Base-by-base conservation (phyloP, 2,329 filamentous ascomycete genomes). In the Diaporthe sp. region DNA sequence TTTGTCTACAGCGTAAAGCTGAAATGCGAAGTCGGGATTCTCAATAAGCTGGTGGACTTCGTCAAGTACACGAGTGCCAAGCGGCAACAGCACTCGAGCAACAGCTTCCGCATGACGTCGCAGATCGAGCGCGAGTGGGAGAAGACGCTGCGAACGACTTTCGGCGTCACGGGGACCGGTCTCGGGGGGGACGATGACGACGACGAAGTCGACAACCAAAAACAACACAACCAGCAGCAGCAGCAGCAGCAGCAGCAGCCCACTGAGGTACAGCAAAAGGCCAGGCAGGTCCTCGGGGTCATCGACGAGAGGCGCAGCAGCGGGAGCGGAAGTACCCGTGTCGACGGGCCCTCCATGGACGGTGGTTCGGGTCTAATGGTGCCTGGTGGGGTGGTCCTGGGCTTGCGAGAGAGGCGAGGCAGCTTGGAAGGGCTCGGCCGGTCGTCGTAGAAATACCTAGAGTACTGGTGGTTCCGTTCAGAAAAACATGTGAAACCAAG, bases 1-100 rank as follows among this genome's bases (percentile, higher is more conserved):
- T 76, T 84, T 10, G 80, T 82, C 2, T 85, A 85, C 77, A 83
- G 82, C 51, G 76, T 84, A 39, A 85, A 85, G 65, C 79, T 85
- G 42, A 85, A 85, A 76, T 76, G 83, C 15, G 84, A 84, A 61
- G 84, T 85, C 72, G 80, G 81, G 4, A 82, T 85, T 2, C 80
- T 85, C 12, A 82, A 84, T 61, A 80, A 81, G 6, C 78, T 85
- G 3, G 82, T 84, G 25, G 80, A 84, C 22, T 80, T 84, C 51
- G 75, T 76, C 57, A 74, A 71, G 37, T 49, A 60, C 44, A 58
- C 61, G 22, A 72, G 39, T 22, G 31, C 51, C 1, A 70, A 49
- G 8, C 57, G 51, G 17, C 58, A 37, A 13, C 67, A 28, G n/a
- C 39, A 58, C 39, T 15, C 51, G 49, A 37, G 47, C n/a, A n/a